phyloP scores from a whole-genome alignment of 176 grass and related monocot genomes.

The Themeda triandra region DNA sequence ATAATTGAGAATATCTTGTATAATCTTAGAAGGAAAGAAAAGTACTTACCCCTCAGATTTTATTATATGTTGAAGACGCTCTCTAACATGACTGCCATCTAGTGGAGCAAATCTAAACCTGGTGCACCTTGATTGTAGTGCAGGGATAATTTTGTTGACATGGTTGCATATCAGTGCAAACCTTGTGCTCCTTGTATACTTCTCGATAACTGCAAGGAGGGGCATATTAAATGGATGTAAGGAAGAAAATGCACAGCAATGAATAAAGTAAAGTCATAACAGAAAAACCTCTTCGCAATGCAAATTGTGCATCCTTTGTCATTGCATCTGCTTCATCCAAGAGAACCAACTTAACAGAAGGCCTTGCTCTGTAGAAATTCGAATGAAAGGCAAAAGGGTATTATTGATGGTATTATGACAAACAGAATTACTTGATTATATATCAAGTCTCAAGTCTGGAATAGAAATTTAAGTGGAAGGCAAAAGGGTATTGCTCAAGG shows the following conservation, averaged over 20 bases:
- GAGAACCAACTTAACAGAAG: constrained; percentile 86
- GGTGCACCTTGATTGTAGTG: constrained; percentile 95
- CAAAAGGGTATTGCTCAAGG: not conserved
- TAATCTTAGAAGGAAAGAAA: not conserved
- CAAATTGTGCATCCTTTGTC: constrained; percentile 99
- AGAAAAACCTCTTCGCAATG: constrained; percentile 79
- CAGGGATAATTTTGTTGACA: constrained; percentile 99
- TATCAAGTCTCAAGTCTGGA: not conserved
- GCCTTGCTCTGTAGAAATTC: constrained; percentile 64
- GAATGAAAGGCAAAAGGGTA: constrained; percentile 20
- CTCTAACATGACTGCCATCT: constrained; percentile 72
- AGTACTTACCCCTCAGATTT: constrained; percentile 71
- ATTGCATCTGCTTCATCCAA: constrained; percentile 98
- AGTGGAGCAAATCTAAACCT: constrained; percentile 98
- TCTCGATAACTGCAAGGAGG: constrained; percentile 77
- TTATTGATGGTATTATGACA: not conserved
- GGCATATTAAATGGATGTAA: constrained; percentile 18
- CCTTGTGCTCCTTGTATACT: constrained; percentile 96
- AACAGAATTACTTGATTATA: not conserved
- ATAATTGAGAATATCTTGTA: not conserved
- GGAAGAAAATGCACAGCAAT: not conserved
- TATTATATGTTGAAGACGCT: constrained; percentile 89
- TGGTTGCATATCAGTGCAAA: constrained; percentile 99
- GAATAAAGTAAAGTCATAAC: constrained; percentile 1
- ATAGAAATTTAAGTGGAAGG: constrained; percentile 39